Evolutionary conservation across 306 rosid species (phyloP).

Genomic region (Gastrolobium bilobum): DNA sequence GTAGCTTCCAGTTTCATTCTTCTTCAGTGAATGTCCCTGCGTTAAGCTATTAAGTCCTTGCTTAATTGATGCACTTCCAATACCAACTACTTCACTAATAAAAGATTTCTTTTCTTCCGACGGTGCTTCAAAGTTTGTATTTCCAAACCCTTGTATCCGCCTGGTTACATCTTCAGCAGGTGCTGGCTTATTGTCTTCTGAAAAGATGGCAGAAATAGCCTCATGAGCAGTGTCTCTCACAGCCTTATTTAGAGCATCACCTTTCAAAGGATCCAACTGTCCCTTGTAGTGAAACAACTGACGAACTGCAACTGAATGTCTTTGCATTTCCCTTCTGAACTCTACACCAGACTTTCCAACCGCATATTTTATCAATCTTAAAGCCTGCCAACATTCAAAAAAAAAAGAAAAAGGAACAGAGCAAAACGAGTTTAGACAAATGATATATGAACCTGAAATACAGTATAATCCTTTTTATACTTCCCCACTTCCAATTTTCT

Average conservation of each 20-base stretch:
- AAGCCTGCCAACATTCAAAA: constrained; percentile 66
- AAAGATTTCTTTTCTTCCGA: constrained; percentile 84
- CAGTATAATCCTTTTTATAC: constrained; percentile 22
- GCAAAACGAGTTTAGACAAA: constrained; percentile 29
- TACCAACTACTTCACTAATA: constrained; percentile 95
- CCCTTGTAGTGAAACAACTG: constrained; percentile 94
- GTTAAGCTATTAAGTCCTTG: constrained; percentile 87
- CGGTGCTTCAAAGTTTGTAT: constrained; percentile 72
- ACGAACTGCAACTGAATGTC: constrained; percentile 90
- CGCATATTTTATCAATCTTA: constrained; percentile 88
- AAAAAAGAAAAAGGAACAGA: constrained; percentile 16
- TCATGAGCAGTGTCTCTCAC: constrained; percentile 96
- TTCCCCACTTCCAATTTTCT: constrained; percentile 3
- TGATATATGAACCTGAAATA: not conserved
- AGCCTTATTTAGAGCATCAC: constrained; percentile 92
- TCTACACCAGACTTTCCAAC: constrained; percentile 97
- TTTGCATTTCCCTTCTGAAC: constrained; percentile 99
- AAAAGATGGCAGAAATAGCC: constrained; percentile 80
- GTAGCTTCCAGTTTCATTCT: constrained; percentile 84
- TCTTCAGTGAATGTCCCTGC: constrained; percentile 79
- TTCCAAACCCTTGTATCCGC: constrained; percentile 98
- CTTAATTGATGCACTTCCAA: constrained; percentile 97
- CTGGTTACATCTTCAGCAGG: constrained; percentile 84
- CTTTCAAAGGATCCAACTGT: constrained; percentile 90
- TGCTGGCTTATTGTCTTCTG: constrained; percentile 82